A percentile compares a stretch with the other conserved stretches of the same genome.
phyloP scores from a whole-genome alignment of 306 rosid genomes.

The Trifolium subterraneum region DNA sequence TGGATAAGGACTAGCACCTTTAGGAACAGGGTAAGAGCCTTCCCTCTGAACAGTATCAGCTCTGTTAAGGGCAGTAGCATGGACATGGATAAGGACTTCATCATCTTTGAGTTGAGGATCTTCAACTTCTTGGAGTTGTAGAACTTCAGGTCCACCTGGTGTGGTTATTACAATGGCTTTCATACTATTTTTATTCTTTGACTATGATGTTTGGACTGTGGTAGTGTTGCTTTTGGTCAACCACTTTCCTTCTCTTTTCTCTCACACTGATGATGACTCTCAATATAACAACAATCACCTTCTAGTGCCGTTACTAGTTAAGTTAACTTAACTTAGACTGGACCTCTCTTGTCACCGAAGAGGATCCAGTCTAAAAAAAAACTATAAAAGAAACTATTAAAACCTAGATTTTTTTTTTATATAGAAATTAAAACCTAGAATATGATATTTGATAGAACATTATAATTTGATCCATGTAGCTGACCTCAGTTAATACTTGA shows the following conservation, averaged over 20 bases:
- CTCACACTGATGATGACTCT: too few relatives aligned
- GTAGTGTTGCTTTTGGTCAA: background rate
- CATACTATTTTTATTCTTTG: conserved; percentile 47
- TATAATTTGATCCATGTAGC: too few relatives aligned
- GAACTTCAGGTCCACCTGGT: conserved; percentile 80
- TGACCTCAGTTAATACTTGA: too few relatives aligned
- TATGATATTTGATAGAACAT: too few relatives aligned
- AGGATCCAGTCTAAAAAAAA: too few relatives aligned
- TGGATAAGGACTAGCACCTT: conserved; percentile 68
- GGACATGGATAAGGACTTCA: conserved; percentile 72
- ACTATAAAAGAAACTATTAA: too few relatives aligned
- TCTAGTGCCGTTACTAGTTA: too few relatives aligned
- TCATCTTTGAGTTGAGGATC: conserved; percentile 68
- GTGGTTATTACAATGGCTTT: conserved; percentile 70
- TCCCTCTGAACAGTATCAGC: conserved; percentile 78
- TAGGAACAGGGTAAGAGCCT: conserved; percentile 73
- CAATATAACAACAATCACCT: conserved; percentile 7
- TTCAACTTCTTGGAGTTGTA: conserved; percentile 61
- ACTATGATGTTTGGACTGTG: background rate
- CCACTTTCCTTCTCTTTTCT: background rate
- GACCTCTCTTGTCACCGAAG: too few relatives aligned
- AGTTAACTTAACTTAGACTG: too few relatives aligned
- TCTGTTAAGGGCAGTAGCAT: conserved; percentile 79
- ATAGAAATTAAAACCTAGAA: too few relatives aligned
- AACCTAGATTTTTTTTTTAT: too few relatives aligned